A percentile compares a stretch with the other conserved stretches of the same genome.
Evolutionary conservation across 164 flowering plant genomes (phyloP).

Genomic region (Kalanchoe fedtschenkoi): DNA sequence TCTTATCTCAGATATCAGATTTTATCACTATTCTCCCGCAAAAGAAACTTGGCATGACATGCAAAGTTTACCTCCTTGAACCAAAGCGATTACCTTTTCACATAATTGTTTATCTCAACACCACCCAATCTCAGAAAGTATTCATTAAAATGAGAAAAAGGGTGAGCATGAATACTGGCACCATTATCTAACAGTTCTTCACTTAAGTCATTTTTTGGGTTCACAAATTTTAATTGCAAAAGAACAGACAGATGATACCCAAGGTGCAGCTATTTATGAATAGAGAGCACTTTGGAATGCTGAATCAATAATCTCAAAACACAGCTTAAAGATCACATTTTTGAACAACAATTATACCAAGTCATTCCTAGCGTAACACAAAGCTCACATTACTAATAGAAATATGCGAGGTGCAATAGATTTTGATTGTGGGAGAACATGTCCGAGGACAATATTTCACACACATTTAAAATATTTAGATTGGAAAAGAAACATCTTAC

Average conservation of each 20-base stretch:
- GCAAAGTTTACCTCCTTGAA: background rate
- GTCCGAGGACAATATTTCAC: background rate
- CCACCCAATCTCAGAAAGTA: too few relatives aligned
- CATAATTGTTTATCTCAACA: too few relatives aligned
- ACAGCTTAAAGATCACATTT: background rate
- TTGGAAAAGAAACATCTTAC: constrained; percentile 30
- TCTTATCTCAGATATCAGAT: background rate
- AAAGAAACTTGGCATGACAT: background rate
- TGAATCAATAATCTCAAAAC: too few relatives aligned
- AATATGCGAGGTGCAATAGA: background rate
- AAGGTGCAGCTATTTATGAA: too few relatives aligned
- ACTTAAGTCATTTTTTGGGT: background rate
- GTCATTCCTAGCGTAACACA: background rate
- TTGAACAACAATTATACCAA: background rate
- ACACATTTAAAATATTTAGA: background rate
- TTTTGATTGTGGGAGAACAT: background rate
- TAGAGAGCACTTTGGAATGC: too few relatives aligned
- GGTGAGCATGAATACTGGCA: too few relatives aligned
- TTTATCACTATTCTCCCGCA: background rate
- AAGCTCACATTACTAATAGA: background rate
- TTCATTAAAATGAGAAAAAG: too few relatives aligned
- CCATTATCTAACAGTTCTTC: background rate
- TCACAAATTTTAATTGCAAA: background rate
- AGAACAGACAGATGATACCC: too few relatives aligned
- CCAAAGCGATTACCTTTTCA: background rate